Conservation (phyloP, 495 filamentous ascomycete species). For the Podospora appendiculata region DNA sequence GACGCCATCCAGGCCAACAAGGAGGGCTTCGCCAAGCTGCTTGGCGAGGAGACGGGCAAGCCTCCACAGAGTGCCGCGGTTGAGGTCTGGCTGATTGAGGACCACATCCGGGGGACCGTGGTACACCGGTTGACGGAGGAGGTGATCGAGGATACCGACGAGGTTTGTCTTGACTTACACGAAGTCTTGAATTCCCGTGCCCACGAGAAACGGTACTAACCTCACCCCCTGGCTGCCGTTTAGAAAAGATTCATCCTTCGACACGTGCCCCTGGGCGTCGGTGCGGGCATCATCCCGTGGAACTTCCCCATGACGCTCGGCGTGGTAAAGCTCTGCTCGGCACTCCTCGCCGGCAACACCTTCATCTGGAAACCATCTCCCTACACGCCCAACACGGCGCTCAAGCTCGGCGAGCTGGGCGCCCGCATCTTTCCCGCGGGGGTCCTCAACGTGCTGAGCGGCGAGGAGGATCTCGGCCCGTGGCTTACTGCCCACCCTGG, state of each 20-base stretch:
- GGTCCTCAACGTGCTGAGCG: constrained; percentile 57
- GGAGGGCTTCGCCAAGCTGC: constrained; percentile 20
- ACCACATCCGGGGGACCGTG: background rate
- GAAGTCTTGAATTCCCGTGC: background rate
- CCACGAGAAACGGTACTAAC: background rate
- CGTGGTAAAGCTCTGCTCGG: constrained; percentile 44
- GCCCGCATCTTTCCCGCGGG: constrained; percentile 53
- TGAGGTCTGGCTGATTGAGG: constrained; percentile 22
- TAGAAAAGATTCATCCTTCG: constrained; percentile 30
- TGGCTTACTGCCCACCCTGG: constrained; percentile 47
- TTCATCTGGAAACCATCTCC: constrained; percentile 55
- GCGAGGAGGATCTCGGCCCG: constrained; percentile 55
- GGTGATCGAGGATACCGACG: constrained; percentile 36
- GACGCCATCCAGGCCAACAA: constrained; percentile 23
- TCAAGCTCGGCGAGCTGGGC: constrained; percentile 59
- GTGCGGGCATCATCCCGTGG: constrained; percentile 49
- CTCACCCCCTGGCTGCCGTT: background rate
- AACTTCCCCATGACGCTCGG: constrained; percentile 53
- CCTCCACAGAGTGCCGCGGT: background rate
- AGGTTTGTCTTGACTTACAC: constrained; percentile 5
- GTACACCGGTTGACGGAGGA: constrained; percentile 5
- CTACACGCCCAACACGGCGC: constrained; percentile 55
- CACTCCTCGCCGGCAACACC: constrained; percentile 50
- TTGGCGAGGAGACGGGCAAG: constrained; percentile 17
- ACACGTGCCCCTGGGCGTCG: constrained; percentile 43